A percentile compares a stretch with the other conserved stretches of the same genome.
Evolutionary conservation across 2,329 filamentous ascomycete genomes (phyloP).

Genomic region (Aspergillus arachidicola): DNA sequence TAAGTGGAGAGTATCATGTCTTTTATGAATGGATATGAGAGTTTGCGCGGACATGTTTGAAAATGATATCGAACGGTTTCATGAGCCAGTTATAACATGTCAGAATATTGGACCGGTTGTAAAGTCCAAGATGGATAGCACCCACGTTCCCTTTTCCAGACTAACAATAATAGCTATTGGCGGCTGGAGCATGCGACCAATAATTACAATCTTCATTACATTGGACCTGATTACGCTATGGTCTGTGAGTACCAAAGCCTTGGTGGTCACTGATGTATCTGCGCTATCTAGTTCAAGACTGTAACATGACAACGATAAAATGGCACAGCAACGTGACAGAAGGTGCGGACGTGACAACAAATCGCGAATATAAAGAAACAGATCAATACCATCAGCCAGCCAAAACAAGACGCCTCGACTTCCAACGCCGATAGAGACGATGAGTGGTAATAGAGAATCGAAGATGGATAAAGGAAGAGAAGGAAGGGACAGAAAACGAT

Average conservation of each 20-base stretch:
- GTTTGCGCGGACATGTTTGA: neutral
- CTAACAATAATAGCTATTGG: neutral
- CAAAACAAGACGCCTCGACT: constrained; percentile 43
- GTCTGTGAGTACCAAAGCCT: constrained; percentile 1
- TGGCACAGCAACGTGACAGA: constrained; percentile 12
- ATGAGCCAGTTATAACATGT: neutral
- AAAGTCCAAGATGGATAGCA: neutral
- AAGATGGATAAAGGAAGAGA: constrained; percentile 21
- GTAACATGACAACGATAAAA: constrained; percentile 7
- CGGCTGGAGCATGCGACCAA: neutral
- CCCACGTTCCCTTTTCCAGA: neutral
- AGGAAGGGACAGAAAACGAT: constrained; percentile 11
- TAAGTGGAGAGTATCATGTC: neutral
- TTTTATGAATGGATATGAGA: neutral
- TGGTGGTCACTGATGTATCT: constrained; percentile 28
- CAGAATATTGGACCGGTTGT: neutral
- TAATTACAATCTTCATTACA: neutral
- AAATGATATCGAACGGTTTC: neutral
- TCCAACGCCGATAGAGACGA: constrained; percentile 43
- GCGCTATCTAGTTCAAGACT: constrained; percentile 25
- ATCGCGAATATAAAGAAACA: constrained; percentile 20
- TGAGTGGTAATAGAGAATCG: constrained; percentile 31
- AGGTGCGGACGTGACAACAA: constrained; percentile 28
- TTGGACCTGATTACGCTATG: neutral
- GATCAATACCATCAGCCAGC: constrained; percentile 32